Evolutionary conservation across 2,329 filamentous ascomycete genomes (phyloP).

Genomic region (Nigrograna mackinnonii): DNA sequence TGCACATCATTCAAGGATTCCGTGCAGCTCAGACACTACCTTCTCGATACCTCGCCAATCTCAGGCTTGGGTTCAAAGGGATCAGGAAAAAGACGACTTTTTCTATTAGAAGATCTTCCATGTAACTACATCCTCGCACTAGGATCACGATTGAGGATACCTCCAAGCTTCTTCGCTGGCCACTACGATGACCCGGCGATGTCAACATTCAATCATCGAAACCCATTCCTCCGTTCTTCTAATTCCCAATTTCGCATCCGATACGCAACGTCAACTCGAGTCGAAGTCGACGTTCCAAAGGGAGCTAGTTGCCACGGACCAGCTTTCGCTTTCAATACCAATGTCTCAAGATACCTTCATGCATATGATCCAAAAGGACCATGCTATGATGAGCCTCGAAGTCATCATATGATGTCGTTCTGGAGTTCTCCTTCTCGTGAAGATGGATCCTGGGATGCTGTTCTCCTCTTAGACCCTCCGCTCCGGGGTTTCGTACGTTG

Average conservation of each 20-base stretch:
- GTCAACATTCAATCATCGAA: slow-evolving; percentile 12
- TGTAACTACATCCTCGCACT: slow-evolving; percentile 12
- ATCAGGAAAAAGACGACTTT: slow-evolving; percentile 9
- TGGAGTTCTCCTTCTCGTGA: slow-evolving; percentile 5
- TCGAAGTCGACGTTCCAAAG: slow-evolving; percentile 4
- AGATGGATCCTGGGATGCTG: slow-evolving; percentile 10
- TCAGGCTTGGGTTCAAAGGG: slow-evolving; percentile 1
- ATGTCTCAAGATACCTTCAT: slow-evolving; percentile 10
- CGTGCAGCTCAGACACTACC: slow-evolving; percentile 3
- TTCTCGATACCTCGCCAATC: slow-evolving; percentile 1
- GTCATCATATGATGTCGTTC: slow-evolving; percentile 11
- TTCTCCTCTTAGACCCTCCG: slow-evolving; percentile 6
- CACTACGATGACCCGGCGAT: slow-evolving; percentile 13
- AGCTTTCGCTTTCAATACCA: slow-evolving; percentile 8
- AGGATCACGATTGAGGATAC: slow-evolving; percentile 9
- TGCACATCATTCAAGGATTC: slow-evolving; percentile 5
- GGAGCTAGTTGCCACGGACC: not conserved
- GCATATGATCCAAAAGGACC: slow-evolving; percentile 6
- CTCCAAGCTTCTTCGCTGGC: slow-evolving; percentile 12
- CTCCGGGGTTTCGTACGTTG: not conserved
- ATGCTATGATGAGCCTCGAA: slow-evolving; percentile 10
- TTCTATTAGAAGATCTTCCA: slow-evolving; percentile 12
- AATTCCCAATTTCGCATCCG: slow-evolving; percentile 8
- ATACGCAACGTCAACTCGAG: slow-evolving; percentile 5
- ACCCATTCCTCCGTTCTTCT: slow-evolving; percentile 8